Evolutionary conservation across 1,284 basidiomycete species (phyloP), one percentile per base, ranked within the genome.

Genomic region (Phylloporus sp.): DNA sequence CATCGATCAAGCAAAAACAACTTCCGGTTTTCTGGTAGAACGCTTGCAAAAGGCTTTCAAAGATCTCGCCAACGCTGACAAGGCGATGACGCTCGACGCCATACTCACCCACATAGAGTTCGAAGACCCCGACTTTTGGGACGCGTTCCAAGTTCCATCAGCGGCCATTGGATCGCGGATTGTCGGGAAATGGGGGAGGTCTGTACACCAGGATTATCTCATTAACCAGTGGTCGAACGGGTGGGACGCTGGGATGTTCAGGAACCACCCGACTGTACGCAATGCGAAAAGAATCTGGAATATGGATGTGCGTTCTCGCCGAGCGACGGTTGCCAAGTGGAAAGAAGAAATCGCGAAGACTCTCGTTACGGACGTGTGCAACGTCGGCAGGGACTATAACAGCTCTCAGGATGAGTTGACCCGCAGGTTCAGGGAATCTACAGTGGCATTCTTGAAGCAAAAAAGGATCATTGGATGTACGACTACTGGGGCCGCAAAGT

Each of bases 401-500:
- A 73, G 70, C 4, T 74, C 71, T 25, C 80, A 83, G 23, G 77
- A 77, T 3, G 68, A 81, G 20, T 64, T 89, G 14, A 72, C 76
- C 1, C 78, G 78, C n/a, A 82, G 80, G 41, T 85, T 78, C 55
- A 71, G 71, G 4, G 74, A 82, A 62, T 78, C 78, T 1, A 81
- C 81, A 1, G 75, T 74, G 0, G 75, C 68, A 0, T 69, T 81
- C 6, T 72, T 91, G 37, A 70, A 62, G 19, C 72, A 60, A 55
- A 89, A 88, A 75, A 81, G 85, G 27, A 86, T 91, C 60, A 87
- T 91, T 32, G 89, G 83, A 0, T 91, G 89, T 71, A 91, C 90
- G 0, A 90, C 90, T 0, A 91, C 89, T 0, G 89, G 83, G 0
- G 90, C 90, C 0, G 89, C 90, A 0, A 91, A 85, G 70, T 86